Percentiles rank a stretch among this genome's conserved stretches.
Conservation (phyloP, 2,329 filamentous ascomycete species). For the Nothopassalora personata region DNA sequence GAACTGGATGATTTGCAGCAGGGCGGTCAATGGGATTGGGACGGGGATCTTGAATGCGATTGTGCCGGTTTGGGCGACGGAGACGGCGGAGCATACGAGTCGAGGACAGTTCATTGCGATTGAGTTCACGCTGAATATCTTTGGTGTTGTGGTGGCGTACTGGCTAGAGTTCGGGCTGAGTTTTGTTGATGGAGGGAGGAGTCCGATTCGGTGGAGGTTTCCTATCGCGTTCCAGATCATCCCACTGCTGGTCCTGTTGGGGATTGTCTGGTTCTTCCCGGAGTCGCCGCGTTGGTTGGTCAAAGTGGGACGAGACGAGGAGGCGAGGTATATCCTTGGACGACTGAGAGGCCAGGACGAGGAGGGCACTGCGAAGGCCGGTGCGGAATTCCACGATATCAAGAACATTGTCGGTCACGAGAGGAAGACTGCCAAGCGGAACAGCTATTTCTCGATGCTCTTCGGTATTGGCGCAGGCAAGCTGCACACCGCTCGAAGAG, state of each 20-base stretch:
- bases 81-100: constrained; percentile 62
- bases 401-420: constrained; percentile 59
- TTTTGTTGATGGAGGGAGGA: constrained; percentile 20
- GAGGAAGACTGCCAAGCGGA: constrained; percentile 29
- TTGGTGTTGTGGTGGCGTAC: constrained; percentile 51
- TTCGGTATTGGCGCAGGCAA: constrained; percentile 31
- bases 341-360: constrained; percentile 54
- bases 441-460: constrained; percentile 32
- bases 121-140: constrained; percentile 69
- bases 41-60: constrained; percentile 67
- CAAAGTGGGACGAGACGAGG: constrained; percentile 61
- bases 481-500: constrained; percentile 33
- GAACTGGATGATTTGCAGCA: constrained; percentile 54
- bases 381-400: constrained; percentile 65
- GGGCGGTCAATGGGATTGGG: constrained; percentile 44
- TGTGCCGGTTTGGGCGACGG: constrained; percentile 66
- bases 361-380: constrained; percentile 41
- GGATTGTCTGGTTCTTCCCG: constrained; percentile 60
- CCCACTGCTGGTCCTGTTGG: constrained; percentile 42
- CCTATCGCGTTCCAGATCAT: constrained; percentile 66
- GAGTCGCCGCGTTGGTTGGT: constrained; percentile 62
- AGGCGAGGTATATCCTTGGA: constrained; percentile 59
- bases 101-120: constrained; percentile 47
- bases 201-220: constrained; percentile 39
- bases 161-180: constrained; percentile 36